Evolutionary conservation across 208 protist genomes (phyloP), one percentile per base, ranked within the genome.

Genomic region (Leptomonas pyrrhocoris): DNA sequence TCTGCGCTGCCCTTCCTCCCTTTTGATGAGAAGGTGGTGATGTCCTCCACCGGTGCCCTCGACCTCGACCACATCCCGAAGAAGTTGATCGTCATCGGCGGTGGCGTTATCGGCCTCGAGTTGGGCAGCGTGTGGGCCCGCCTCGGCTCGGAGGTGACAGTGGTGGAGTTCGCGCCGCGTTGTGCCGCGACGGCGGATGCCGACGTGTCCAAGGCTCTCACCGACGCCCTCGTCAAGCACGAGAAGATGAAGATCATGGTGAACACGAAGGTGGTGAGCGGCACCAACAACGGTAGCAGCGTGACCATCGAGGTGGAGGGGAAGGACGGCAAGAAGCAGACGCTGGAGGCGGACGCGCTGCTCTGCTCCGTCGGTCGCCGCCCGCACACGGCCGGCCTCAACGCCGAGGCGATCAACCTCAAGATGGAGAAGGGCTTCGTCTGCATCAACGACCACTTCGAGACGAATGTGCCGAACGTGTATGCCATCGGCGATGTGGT

Each of bases 401-500:
- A 98, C 57, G 82, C 98, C 31, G 86, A 99, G 51, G 83, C 98
- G 23, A 88, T 99, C 53, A 92, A 96, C 74, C 77, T 99, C 36
- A 80, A 94, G 60, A 83, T 86, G 19, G 81, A 96, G 65, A 75
- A 82, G 19, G 98, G 98, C 50, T 95, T 97, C 68, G 89, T 99
- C 13, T 85, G 85, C 68, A 96, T 99, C 59, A 88, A 99, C 67
- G 86, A 96, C 16, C 86, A 98, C 79, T 98, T 99, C 70, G 78
- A 93, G 63, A 99, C 98, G 51, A 98, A 92, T 66, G 89, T 98
- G 43, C 78, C 93, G 12, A 80, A 70, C 70, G 94, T 99, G 61
- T 99, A 98, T 81, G 99, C 98, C 18, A 99, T 99, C 77, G 99
- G 99, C 45, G 99, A 99, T 73, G 95, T 98, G 31, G 96, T 99